Evolutionary conservation across 78 protist genomes (phyloP).

Genomic region (Polysphondylium violaceum): DNA sequence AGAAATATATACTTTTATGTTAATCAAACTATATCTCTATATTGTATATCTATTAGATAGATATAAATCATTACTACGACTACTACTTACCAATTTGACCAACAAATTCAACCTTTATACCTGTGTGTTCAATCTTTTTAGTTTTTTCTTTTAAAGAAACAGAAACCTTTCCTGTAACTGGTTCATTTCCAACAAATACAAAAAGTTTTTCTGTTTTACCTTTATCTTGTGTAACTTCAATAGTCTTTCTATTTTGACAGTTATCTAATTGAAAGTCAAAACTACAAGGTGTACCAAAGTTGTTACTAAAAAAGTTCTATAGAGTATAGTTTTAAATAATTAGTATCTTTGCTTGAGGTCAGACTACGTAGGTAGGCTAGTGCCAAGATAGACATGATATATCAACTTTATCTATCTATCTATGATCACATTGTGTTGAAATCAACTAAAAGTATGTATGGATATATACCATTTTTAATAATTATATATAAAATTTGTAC

Average conservation of each 20-base stretch:
- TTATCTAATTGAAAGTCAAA: slow-evolving; percentile 58
- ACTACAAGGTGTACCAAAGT: slow-evolving; percentile 59
- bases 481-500: too few relatives aligned
- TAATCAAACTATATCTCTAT: too few relatives aligned
- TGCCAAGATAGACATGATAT: too few relatives aligned
- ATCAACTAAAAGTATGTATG: too few relatives aligned
- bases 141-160: slow-evolving; percentile 52
- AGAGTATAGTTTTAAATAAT: slow-evolving; percentile 1
- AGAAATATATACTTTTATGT: not conserved
- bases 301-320: slow-evolving; percentile 42
- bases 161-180: slow-evolving; percentile 73
- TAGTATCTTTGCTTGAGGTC: too few relatives aligned
- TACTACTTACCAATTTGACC: slow-evolving; percentile 89
- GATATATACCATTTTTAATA: too few relatives aligned
- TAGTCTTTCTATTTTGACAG: slow-evolving; percentile 68
- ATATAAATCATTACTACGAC: not conserved
- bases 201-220: slow-evolving; percentile 79
- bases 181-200: slow-evolving; percentile 80
- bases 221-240: slow-evolving; percentile 66
- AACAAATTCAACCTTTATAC: slow-evolving; percentile 93
- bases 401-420: too few relatives aligned
- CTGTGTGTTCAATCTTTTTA: slow-evolving; percentile 91
- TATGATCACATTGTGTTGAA: too few relatives aligned
- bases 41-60: too few relatives aligned
- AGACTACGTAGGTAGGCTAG: too few relatives aligned